Evolutionary conservation across 2,329 filamentous ascomycete species (phyloP).

Genomic region (Cladophialophora bantiana): DNA sequence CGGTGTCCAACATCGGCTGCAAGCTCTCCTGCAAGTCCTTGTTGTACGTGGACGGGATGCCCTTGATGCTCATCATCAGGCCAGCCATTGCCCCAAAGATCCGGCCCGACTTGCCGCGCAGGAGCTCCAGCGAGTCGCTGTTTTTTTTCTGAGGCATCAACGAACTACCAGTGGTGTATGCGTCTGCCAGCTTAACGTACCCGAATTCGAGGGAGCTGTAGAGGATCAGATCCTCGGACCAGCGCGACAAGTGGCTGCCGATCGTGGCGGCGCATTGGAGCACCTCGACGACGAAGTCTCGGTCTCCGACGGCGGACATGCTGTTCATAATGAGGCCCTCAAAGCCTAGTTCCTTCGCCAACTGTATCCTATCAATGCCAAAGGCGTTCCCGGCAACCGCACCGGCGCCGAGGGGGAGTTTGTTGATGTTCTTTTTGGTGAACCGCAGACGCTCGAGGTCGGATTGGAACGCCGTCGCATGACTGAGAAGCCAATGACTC

Average conservation of each 20-base stretch:
- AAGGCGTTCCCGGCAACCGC: constrained; percentile 85
- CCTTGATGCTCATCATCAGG: constrained; percentile 76
- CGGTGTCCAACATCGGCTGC: constrained; percentile 82
- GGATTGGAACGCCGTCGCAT: constrained; percentile 72
- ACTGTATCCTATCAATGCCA: constrained; percentile 77
- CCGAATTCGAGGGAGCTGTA: constrained; percentile 79
- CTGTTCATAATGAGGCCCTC: constrained; percentile 59
- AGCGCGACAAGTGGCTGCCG: constrained; percentile 80
- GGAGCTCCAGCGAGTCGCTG: constrained; percentile 73
- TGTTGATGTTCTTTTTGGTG: constrained; percentile 76
- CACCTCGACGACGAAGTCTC: constrained; percentile 82
- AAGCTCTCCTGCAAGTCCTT: constrained; percentile 91
- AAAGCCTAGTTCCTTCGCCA: constrained; percentile 83
- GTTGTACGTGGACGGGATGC: constrained; percentile 83
- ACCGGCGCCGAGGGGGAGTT: constrained; percentile 73
- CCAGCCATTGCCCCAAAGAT: constrained; percentile 83
- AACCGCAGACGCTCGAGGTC: constrained; percentile 81
- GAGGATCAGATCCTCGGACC: constrained; percentile 86
- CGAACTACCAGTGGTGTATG: constrained; percentile 77
- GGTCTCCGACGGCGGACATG: constrained; percentile 69
- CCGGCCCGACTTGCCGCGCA: constrained; percentile 78
- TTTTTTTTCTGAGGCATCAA: constrained; percentile 90
- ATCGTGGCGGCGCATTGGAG: constrained; percentile 81
- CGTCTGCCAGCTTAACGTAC: constrained; percentile 77
- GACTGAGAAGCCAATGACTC: constrained; percentile 81